A percentile compares a stretch with the other conserved stretches of the same genome.
These are phyloP conservation scores for Pleurotus eryngii DNA, from an alignment of 768 basidiomycete genomes.

Conservation along the genomic window DNA sequence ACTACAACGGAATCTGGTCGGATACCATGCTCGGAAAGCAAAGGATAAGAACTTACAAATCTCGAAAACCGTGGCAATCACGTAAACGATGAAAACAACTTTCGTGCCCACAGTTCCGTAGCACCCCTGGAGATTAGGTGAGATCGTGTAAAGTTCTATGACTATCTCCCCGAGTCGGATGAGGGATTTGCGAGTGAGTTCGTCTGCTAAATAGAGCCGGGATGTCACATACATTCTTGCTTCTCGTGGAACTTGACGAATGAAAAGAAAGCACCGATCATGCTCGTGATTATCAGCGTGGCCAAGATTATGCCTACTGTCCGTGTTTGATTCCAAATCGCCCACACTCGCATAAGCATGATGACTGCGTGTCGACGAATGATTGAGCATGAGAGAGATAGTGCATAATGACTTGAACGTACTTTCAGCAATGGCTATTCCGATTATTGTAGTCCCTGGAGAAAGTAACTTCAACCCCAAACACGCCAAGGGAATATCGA, in stretches of 20 bases:
- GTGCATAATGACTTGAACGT: background rate
- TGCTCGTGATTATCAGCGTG: background rate
- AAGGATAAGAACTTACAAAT: background rate
- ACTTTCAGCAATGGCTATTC: background rate
- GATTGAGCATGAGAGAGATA: background rate
- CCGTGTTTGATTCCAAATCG: background rate
- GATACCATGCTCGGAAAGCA: background rate
- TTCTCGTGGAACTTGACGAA: background rate
- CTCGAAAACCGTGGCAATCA: background rate
- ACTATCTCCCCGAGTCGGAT: no score
- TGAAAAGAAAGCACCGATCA: background rate
- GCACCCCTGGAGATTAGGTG: background rate
- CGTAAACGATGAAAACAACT: background rate
- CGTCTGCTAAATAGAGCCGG: background rate
- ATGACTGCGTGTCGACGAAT: background rate
- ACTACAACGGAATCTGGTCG: background rate
- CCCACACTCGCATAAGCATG: background rate
- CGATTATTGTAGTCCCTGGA: background rate
- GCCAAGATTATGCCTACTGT: background rate
- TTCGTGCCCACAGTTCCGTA: background rate
- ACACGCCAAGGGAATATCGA: background rate
- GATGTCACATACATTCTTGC: background rate
- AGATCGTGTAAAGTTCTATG: background rate
- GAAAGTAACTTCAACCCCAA: background rate
- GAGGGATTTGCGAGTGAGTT: no score